Evolutionary conservation across 108 stramenopile species (phyloP).

Genomic region (Cyclotella kingstonii): DNA sequence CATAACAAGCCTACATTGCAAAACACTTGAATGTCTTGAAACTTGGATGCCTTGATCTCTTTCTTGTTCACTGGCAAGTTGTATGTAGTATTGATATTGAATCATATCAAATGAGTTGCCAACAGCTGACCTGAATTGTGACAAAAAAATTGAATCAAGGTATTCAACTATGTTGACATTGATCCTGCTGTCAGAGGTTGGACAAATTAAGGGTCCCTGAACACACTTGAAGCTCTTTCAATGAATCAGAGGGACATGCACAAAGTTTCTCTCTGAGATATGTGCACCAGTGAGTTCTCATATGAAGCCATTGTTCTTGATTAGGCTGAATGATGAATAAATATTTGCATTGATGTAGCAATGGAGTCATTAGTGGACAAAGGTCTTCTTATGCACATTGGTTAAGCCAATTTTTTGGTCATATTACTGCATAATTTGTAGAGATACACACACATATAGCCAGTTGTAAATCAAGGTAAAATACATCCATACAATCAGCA

Average conservation of each 20-base stretch:
- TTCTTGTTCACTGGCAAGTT: conserved; percentile 88
- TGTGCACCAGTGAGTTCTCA: conserved; percentile 22
- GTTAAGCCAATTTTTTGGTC: conserved; percentile 83
- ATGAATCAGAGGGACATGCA: conserved; percentile 65
- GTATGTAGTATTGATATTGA: conserved; percentile 2
- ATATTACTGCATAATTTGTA: conserved; percentile 77
- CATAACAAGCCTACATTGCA: conserved; percentile 46
- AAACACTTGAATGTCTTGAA: conserved; percentile 77
- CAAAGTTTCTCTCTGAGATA: conserved; percentile 41
- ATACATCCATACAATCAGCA: conserved; percentile 86
- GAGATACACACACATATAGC: conserved; percentile 53
- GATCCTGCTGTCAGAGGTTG: conserved; percentile 56
- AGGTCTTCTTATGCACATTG: conserved; percentile 72
- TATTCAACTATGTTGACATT: conserved; percentile 78
- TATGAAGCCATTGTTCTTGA: neutral
- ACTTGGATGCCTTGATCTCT: conserved; percentile 87
- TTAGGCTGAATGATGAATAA: conserved; percentile 2
- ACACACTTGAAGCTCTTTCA: neutral
- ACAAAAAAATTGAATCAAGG: conserved; percentile 7
- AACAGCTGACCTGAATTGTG: neutral
- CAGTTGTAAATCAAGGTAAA: conserved; percentile 87
- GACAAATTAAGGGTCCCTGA: conserved; percentile 51
- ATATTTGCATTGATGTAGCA: conserved; percentile 57
- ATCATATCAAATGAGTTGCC: no score
- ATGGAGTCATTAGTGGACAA: conserved; percentile 79